Evolutionary conservation across 1,139 yeast species (phyloP).

Genomic region (Geotrichum restrictum): DNA sequence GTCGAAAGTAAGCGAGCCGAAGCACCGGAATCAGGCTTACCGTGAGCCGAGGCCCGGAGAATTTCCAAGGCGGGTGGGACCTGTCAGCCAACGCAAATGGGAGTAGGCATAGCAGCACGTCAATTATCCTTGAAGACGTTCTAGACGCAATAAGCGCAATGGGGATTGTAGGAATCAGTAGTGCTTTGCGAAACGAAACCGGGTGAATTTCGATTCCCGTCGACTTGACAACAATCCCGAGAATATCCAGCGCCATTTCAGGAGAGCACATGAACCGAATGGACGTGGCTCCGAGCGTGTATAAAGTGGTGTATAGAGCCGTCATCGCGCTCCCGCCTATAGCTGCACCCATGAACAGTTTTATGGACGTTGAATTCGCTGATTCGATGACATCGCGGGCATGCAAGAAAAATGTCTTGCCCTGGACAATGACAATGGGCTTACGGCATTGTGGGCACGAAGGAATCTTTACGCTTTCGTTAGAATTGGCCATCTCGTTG

Average conservation of each 20-base stretch:
- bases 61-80: conserved; percentile 28
- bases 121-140: conserved; percentile 24
- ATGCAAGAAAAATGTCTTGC: conserved; percentile 31
- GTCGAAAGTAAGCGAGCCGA: conserved; percentile 27
- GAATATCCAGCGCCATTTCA: conserved; percentile 32
- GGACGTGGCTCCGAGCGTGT: conserved; percentile 37
- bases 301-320: conserved; percentile 30
- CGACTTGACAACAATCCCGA: conserved; percentile 28
- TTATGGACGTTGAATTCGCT: conserved; percentile 26
- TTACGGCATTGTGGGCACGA: conserved; percentile 48
- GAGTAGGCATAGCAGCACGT: conserved; percentile 23
- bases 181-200: conserved; percentile 26
- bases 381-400: conserved; percentile 31
- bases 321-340: conserved; percentile 33
- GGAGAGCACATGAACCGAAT: conserved; percentile 38
- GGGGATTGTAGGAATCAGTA: conserved; percentile 31
- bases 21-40: conserved; percentile 27
- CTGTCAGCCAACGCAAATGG: conserved; percentile 29
- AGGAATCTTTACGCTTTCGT: conserved; percentile 26
- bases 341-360: conserved; percentile 31
- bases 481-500: conserved; percentile 35
- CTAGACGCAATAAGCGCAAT: conserved; percentile 28
- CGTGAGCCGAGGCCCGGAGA: conserved; percentile 30
- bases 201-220: conserved; percentile 26
- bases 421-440: conserved; percentile 35